A percentile compares a stretch with the other conserved stretches of the same genome.
Evolutionary conservation across 306 rosid species (phyloP).

Genomic region (peach (Prunus persica)): Prunus_persica_NCBIv2 NC_034015.1:13225501-13226000

Average conservation of each 20-base stretch:
- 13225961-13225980: constrained; percentile 20
- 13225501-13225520: neutral
- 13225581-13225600: neutral
- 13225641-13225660: neutral
- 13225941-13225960: neutral
- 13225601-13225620: neutral
- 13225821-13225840: neutral
- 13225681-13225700: neutral
- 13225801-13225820: neutral
- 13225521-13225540: neutral
- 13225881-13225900: neutral
- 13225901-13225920: neutral
- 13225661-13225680: neutral
- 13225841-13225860: neutral
- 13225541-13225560: neutral
- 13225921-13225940: neutral
- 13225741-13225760: neutral
- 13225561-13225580: neutral
- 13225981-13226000: constrained; percentile 1
- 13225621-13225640: neutral
- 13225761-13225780: neutral
- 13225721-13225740: neutral
- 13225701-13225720: neutral
- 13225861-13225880: neutral
- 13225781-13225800: neutral